These are phyloP conservation scores for Lodderomyces jiufengensis DNA, from an alignment of 1,139 yeast genomes.

Conservation along the genomic window DNA sequence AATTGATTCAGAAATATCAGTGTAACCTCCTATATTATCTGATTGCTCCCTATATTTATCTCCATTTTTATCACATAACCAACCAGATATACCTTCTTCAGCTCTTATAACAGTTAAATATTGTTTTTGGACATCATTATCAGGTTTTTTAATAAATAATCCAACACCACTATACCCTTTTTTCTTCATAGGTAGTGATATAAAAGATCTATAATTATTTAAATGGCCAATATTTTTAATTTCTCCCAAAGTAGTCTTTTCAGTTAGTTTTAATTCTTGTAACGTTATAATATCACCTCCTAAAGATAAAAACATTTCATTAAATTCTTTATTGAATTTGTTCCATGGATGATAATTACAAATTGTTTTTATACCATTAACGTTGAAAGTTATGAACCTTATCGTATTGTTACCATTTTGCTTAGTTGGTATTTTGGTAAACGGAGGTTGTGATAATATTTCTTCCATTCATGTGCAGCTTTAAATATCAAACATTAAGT, in stretches of 20 bases:
- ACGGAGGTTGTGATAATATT: slow-evolving; percentile 12
- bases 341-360: slow-evolving; percentile 86
- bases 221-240: slow-evolving; percentile 55
- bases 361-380: slow-evolving; percentile 79
- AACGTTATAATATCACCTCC: slow-evolving; percentile 76
- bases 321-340: slow-evolving; percentile 42
- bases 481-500: too few relatives aligned
- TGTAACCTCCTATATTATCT: slow-evolving; percentile 70
- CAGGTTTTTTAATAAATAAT: slow-evolving; percentile 62
- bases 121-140: slow-evolving; percentile 18
- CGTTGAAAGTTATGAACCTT: slow-evolving; percentile 71
- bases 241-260: slow-evolving; percentile 32
- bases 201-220: slow-evolving; percentile 57
- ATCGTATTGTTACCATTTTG: slow-evolving; percentile 11
- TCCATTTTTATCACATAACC: slow-evolving; percentile 26
- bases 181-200: slow-evolving; percentile 60
- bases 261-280: slow-evolving; percentile 79
- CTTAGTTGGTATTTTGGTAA: slow-evolving; percentile 12
- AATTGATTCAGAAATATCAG: slow-evolving; percentile 32
- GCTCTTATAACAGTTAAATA: slow-evolving; percentile 59
- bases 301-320: slow-evolving; percentile 48
- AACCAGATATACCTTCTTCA: slow-evolving; percentile 90
- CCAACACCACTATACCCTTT: slow-evolving; percentile 95
- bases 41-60: slow-evolving; percentile 21
- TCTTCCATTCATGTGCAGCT: slow-evolving; percentile 3